phyloP scores from a whole-genome alignment of 148 eudicot genomes.

The Dianthus caryophyllus region DNA sequence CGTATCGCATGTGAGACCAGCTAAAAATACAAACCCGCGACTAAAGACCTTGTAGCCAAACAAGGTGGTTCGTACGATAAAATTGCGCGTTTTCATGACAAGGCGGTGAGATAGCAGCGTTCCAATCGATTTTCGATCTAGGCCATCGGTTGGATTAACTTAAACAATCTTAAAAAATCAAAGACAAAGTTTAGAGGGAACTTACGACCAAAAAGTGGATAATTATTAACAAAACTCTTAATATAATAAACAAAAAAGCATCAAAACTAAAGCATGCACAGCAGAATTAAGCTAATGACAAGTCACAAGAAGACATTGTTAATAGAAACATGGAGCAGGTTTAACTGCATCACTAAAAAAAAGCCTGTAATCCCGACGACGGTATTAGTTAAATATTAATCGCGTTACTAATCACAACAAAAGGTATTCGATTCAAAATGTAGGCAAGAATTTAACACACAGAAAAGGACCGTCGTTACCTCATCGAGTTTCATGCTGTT shows the following conservation, averaged over 20 bases:
- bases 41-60: neutral
- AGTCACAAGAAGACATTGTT: conserved; percentile 21
- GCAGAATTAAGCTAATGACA: conserved; percentile 7
- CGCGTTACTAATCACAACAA: conserved; percentile 14
- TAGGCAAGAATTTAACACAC: neutral
- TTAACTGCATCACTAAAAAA: conserved; percentile 9
- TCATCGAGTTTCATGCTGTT: conserved; percentile 6
- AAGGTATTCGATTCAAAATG: neutral
- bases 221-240: conserved; percentile 13
- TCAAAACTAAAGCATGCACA: neutral
- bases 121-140: neutral
- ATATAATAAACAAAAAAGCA: too few species aligned
- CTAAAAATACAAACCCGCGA: too few species aligned
- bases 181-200: conserved; percentile 7
- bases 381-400: neutral
- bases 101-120: neutral
- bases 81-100: neutral
- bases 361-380: neutral
- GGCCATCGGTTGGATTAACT: neutral
- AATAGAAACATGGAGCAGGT: conserved; percentile 24
- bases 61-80: neutral
- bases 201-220: conserved; percentile 9
- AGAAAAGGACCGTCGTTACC: neutral
- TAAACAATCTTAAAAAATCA: neutral
- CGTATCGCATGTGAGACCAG: too few species aligned